phyloP scores from a whole-genome alignment of 768 basidiomycete species.

The Lepiota subincarnata region DNA sequence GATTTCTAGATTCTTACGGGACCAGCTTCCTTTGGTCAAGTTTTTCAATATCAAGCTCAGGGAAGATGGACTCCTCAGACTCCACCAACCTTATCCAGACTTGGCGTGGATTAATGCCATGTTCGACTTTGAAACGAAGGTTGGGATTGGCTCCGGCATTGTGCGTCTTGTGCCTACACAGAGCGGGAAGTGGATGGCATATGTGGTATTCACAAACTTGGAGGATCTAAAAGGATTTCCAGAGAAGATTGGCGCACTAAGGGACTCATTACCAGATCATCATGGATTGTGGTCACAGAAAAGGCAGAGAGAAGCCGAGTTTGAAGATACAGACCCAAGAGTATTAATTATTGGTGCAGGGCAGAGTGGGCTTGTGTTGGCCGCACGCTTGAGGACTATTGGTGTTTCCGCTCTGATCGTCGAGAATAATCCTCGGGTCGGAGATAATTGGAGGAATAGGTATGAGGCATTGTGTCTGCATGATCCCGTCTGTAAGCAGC shows the following conservation, averaged over 20 bases:
- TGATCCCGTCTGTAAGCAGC: constrained; percentile 48
- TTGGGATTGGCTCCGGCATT: constrained; percentile 40
- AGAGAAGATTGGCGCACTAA: constrained; percentile 36
- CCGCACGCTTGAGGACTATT: constrained; percentile 55
- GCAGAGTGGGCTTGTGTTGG: constrained; percentile 57
- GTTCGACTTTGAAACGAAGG: constrained; percentile 42
- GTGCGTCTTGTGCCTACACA: constrained; percentile 38
- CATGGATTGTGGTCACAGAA: constrained; percentile 47
- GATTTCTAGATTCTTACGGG: constrained; percentile 35
- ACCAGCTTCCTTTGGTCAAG: constrained; percentile 28
- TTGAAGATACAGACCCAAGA: constrained; percentile 41
- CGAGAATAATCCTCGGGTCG: constrained; percentile 50
- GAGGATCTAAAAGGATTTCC: constrained; percentile 41
- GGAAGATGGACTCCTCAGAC: constrained; percentile 13
- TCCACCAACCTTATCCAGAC: constrained; percentile 38
- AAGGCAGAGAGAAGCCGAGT: constrained; percentile 35
- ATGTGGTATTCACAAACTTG: constrained; percentile 49
- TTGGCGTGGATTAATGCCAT: constrained; percentile 43
- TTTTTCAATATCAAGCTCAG: constrained; percentile 27
- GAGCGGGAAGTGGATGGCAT: constrained; percentile 42
- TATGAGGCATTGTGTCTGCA: constrained; percentile 58
- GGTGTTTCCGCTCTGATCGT: constrained; percentile 51
- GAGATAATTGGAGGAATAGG: constrained; percentile 60
- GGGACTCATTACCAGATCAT: constrained; percentile 35
- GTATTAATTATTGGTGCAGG: constrained; percentile 57